phyloP scores from a whole-genome alignment of 2,329 filamentous ascomycete species.

The Rhinocladiella mackenziei region DNA sequence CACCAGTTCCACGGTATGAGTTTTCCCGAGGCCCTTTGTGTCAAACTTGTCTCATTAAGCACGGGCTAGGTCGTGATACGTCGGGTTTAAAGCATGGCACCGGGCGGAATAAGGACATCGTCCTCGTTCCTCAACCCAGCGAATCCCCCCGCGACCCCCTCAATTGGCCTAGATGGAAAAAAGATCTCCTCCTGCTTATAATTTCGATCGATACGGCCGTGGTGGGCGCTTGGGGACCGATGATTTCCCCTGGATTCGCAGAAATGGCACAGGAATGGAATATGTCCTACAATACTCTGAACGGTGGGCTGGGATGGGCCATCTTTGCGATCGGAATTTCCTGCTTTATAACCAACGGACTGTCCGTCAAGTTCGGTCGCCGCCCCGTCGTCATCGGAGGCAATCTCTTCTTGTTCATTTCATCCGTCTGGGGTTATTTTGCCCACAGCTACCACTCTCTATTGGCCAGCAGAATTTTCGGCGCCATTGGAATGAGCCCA shows the following conservation, averaged over 20 bases:
- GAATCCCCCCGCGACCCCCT: constrained; percentile 35
- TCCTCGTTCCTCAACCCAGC: constrained; percentile 32
- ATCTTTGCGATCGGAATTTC: constrained; percentile 34
- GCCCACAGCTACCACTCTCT: constrained; percentile 26
- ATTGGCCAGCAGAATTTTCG: constrained; percentile 25
- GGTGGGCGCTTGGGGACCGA: constrained; percentile 36
- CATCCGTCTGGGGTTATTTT: constrained; percentile 26
- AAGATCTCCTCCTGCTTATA: constrained; percentile 40
- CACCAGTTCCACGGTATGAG: constrained; percentile 21
- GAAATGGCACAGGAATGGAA: constrained; percentile 33
- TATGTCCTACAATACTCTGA: constrained; percentile 35
- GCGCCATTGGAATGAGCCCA: constrained; percentile 26
- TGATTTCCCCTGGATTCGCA: constrained; percentile 38
- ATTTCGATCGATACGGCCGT: constrained; percentile 39
- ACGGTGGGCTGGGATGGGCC: constrained; percentile 36
- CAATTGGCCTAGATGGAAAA: constrained; percentile 36
- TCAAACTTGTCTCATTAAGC: neutral
- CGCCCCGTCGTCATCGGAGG: constrained; percentile 25
- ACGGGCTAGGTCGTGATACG: constrained; percentile 47
- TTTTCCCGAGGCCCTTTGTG: neutral
- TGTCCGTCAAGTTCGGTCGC: constrained; percentile 25
- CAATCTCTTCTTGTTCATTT: constrained; percentile 24
- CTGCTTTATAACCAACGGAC: constrained; percentile 27
- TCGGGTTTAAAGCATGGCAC: constrained; percentile 29
- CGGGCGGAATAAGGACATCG: constrained; percentile 31